Evolutionary conservation across 1,284 basidiomycete species (phyloP).

Genomic region (Jaminaea rosea): DNA sequence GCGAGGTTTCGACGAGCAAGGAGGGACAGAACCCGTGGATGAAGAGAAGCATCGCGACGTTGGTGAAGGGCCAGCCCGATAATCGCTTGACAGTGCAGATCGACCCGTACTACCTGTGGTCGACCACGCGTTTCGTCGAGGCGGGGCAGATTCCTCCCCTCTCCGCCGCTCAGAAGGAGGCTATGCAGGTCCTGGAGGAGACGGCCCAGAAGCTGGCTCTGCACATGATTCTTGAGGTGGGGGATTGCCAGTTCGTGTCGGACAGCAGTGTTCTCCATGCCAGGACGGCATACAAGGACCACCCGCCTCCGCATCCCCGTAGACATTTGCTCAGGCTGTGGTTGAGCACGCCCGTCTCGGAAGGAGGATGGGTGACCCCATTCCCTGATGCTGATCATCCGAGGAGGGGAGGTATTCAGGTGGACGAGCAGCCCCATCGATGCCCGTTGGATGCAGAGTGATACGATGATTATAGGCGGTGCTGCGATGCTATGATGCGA

Average conservation of each 20-base stretch:
- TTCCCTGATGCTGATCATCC: slow-evolving; percentile 44
- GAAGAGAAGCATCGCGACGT: slow-evolving; percentile 21
- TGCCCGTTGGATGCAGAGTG: slow-evolving; percentile 50
- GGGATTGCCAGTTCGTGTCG: slow-evolving; percentile 37
- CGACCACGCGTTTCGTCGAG: slow-evolving; percentile 39
- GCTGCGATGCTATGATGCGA: neutral
- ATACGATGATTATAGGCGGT: neutral
- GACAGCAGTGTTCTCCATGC: slow-evolving; percentile 49
- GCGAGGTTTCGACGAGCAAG: slow-evolving; percentile 30
- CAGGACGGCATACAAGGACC: slow-evolving; percentile 50
- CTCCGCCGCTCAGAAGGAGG: slow-evolving; percentile 45
- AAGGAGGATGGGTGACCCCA: slow-evolving; percentile 47
- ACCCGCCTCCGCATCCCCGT: slow-evolving; percentile 21
- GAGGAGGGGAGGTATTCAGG: slow-evolving; percentile 44
- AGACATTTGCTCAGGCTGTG: slow-evolving; percentile 51
- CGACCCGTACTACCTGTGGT: slow-evolving; percentile 43
- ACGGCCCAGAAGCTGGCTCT: slow-evolving; percentile 48
- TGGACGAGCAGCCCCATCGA: slow-evolving; percentile 37
- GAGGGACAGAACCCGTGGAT: slow-evolving; percentile 19
- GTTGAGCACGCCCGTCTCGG: slow-evolving; percentile 47
- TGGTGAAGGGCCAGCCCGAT: slow-evolving; percentile 16
- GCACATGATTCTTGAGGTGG: slow-evolving; percentile 50
- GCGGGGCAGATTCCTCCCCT: slow-evolving; percentile 48
- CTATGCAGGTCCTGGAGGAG: slow-evolving; percentile 49
- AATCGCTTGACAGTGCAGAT: slow-evolving; percentile 27